Evolutionary conservation across 352 stramenopile genomes (phyloP).

Genomic region (Globisporangium mamillatum): DNA sequence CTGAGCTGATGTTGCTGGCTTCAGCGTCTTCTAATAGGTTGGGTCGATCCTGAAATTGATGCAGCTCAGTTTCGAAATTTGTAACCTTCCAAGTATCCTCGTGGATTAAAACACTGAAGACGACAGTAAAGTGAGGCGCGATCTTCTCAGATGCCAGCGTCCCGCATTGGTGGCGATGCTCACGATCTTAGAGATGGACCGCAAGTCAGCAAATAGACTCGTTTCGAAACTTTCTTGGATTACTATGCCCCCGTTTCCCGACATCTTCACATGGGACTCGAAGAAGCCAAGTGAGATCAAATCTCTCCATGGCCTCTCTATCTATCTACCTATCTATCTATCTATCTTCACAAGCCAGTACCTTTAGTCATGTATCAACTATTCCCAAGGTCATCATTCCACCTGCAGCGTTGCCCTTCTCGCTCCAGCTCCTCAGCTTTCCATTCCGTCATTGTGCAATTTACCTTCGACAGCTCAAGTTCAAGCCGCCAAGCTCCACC

Average conservation of each 20-base stretch:
- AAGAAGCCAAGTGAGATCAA: no score
- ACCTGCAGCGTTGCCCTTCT: neutral
- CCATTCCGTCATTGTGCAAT: neutral
- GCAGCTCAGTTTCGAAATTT: neutral
- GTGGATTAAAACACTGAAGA: neutral
- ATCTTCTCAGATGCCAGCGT: neutral
- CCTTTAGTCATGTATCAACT: neutral
- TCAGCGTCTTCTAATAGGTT: neutral
- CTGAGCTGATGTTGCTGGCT: neutral
- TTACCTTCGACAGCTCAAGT: neutral
- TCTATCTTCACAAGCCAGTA: neutral
- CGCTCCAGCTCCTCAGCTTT: neutral
- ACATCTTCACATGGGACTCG: neutral
- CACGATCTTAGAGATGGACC: neutral
- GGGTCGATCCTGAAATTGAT: neutral
- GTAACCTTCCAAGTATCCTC: no score
- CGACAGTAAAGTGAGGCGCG: neutral
- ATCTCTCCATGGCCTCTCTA: neutral
- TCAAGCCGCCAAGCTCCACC: neutral
- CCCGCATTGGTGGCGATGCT: neutral
- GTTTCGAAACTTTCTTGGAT: neutral
- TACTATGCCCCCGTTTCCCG: neutral
- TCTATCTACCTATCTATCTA: neutral
- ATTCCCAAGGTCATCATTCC: neutral
- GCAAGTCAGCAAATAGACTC: neutral